These are phyloP conservation scores for Termitomyces sp. DNA, from an alignment of 768 basidiomycete species.

Conservation along the genomic window DNA sequence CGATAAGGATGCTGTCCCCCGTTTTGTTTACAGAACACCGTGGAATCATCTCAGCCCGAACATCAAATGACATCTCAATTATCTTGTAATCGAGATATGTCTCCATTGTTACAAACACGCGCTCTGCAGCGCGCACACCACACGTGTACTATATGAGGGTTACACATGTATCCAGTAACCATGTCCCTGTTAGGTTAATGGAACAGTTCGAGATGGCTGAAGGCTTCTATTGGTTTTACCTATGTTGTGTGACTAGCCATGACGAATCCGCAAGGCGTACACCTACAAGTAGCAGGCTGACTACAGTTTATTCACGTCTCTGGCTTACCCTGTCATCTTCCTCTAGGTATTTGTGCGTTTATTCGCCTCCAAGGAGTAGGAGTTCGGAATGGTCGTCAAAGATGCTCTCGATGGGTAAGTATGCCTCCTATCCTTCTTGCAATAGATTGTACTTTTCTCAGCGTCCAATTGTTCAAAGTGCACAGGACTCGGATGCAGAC, in stretches of 20 bases:
- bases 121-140: constrained; percentile 4
- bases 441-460: constrained; percentile 9
- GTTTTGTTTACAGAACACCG: too few species aligned
- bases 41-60: too few species aligned
- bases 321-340: not conserved
- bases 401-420: not conserved
- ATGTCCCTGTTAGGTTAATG: not conserved
- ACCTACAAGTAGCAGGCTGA: not conserved
- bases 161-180: not conserved
- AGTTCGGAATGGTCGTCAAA: not conserved
- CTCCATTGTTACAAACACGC: not conserved
- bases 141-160: constrained; percentile 15
- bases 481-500: not conserved
- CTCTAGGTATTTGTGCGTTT: not conserved
- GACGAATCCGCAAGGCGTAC: constrained; percentile 11
- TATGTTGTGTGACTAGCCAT: constrained; percentile 5
- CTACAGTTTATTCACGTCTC: not conserved
- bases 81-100: not conserved
- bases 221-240: not conserved
- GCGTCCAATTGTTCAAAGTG: constrained; percentile 2
- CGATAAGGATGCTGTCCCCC: too few species aligned
- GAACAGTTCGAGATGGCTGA: not conserved
- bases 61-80: not conserved
- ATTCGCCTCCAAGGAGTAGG: not conserved
- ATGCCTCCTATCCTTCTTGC: not conserved